phyloP scores from a whole-genome alignment of 805 yeast species.

The Priceomyces haplophilus region DNA sequence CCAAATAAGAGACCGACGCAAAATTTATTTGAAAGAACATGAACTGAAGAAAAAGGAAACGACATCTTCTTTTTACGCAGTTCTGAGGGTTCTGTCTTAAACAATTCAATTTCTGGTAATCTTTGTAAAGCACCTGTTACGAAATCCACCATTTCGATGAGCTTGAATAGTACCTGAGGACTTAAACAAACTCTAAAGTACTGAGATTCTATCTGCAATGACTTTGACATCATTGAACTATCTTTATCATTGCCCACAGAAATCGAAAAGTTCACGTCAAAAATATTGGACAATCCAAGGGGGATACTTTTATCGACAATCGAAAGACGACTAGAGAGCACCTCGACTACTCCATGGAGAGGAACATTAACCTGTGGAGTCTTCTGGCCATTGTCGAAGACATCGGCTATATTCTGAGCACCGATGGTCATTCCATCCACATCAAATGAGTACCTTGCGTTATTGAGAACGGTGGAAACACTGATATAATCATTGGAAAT shows the following conservation, averaged over 20 bases:
- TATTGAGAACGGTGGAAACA: constrained; percentile 29
- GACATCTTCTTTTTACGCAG: neutral
- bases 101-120: neutral
- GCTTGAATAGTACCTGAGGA: constrained; percentile 44
- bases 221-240: constrained; percentile 27
- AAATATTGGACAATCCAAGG: constrained; percentile 38
- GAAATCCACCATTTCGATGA: constrained; percentile 34
- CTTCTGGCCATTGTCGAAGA: neutral
- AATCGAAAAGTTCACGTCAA: constrained; percentile 46
- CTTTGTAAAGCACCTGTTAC: constrained; percentile 3
- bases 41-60: constrained; percentile 47
- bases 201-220: constrained; percentile 57
- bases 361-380: constrained; percentile 16
- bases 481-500: constrained; percentile 35
- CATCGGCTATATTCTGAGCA: constrained; percentile 21
- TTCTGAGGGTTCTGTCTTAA: neutral
- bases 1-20: constrained; percentile 80
- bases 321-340: constrained; percentile 43
- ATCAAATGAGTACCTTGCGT: constrained; percentile 33
- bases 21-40: constrained; percentile 58
- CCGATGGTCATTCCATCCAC: constrained; percentile 27
- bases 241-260: constrained; percentile 39
- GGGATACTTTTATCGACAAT: constrained; percentile 38
- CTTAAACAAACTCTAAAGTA: constrained; percentile 58
- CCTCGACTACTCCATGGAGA: constrained; percentile 34